These are phyloP conservation scores for Neopestalotiopsis sp. DNA, from an alignment of 2,329 filamentous ascomycete species.

Conservation along the genomic window DNA sequence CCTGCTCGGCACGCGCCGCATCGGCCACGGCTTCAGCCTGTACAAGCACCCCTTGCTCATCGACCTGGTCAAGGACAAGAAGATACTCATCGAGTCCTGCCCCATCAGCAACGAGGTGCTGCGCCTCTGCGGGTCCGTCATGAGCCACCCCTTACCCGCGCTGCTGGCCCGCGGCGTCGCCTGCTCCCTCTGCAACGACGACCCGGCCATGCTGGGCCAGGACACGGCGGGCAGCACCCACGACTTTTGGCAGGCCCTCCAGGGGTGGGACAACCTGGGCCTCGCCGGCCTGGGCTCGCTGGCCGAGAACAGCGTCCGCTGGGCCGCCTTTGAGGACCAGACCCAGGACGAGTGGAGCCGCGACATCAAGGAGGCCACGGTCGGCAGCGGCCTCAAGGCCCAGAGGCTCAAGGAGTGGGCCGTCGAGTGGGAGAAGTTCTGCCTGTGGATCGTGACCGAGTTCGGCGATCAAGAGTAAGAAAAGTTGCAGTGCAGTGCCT, in stretches of 20 bases:
- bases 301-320: constrained; percentile 90
- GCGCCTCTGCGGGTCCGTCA: constrained; percentile 76
- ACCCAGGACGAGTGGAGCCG: constrained; percentile 71
- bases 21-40: constrained; percentile 87
- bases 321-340: constrained; percentile 88
- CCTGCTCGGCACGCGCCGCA: constrained; percentile 74
- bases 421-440: constrained; percentile 86
- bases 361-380: constrained; percentile 74
- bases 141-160: constrained; percentile 80
- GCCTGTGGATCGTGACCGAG: constrained; percentile 85
- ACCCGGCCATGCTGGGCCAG: constrained; percentile 87
- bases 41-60: constrained; percentile 91
- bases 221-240: constrained; percentile 83
- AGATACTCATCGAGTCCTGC: constrained; percentile 87
- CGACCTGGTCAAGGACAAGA: constrained; percentile 86
- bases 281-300: constrained; percentile 84
- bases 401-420: constrained; percentile 78
- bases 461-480: constrained; percentile 50
- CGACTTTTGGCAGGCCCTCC: constrained; percentile 92
- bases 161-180: constrained; percentile 83
- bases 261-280: constrained; percentile 90
- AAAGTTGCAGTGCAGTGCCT: not conserved
- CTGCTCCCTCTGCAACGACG: constrained; percentile 87
- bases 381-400: constrained; percentile 74
- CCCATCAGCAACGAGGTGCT: constrained; percentile 91